Conservation (phyloP, 2,329 filamentous ascomycete genomes). For the Blastomyces silverae region DNA sequence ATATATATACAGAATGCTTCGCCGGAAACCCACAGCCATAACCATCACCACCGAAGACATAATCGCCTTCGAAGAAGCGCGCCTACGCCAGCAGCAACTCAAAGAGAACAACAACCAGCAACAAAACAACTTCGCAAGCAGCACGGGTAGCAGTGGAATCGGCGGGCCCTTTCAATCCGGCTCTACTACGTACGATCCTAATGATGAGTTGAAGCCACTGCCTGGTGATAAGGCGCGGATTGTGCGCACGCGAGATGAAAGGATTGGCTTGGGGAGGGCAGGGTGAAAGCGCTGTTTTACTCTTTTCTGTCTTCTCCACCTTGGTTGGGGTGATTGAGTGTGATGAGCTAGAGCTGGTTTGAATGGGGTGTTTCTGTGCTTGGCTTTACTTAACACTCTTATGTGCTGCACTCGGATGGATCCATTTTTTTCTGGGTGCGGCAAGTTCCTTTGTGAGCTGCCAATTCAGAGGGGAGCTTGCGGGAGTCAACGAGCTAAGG, state of each 20-base stretch:
- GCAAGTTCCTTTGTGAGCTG: background rate
- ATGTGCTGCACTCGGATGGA: background rate
- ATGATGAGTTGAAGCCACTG: slow-evolving; percentile 46
- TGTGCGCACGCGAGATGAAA: slow-evolving; percentile 42
- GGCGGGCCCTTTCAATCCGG: slow-evolving; percentile 18
- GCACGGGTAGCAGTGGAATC: slow-evolving; percentile 21
- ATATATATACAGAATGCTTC: slow-evolving; percentile 37
- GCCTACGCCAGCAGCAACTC: slow-evolving; percentile 26
- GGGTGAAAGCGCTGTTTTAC: background rate
- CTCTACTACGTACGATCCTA: slow-evolving; percentile 37
- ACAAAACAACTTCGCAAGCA: slow-evolving; percentile 14
- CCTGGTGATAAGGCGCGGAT: slow-evolving; percentile 46
- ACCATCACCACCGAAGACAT: slow-evolving; percentile 46
- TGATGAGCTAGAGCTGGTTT: background rate
- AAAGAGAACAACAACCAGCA: slow-evolving; percentile 19
- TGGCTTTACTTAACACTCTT: background rate
- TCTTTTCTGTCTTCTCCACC: background rate
- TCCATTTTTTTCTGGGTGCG: background rate
- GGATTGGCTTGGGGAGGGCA: slow-evolving; percentile 34
- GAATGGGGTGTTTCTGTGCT: background rate
- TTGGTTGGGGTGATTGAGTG: background rate
- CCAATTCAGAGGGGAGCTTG: background rate
- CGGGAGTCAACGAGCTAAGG: background rate
- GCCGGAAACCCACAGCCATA: slow-evolving; percentile 47
- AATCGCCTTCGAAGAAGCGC: slow-evolving; percentile 41